Evolutionary conservation across 2,329 filamentous ascomycete genomes (phyloP).

Genomic region (Trichoderma semiorbis): DNA sequence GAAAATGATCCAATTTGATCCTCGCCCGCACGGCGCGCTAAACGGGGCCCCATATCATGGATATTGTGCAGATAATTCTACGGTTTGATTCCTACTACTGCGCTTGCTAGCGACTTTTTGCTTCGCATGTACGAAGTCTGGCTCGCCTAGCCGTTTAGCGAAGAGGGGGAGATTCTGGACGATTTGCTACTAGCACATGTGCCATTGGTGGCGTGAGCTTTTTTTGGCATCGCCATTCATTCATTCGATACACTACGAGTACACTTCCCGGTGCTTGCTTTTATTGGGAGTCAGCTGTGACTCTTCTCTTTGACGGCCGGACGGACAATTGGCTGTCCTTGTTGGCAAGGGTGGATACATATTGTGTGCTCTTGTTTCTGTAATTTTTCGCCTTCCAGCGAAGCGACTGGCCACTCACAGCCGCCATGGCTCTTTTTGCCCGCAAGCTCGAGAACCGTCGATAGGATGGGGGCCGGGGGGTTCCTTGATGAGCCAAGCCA

Average conservation of each 20-base stretch:
- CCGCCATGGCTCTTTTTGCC: not conserved
- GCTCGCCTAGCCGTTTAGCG: slow-evolving; percentile 1
- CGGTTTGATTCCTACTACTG: not conserved
- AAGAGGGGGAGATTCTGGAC: not conserved
- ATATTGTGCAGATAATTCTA: not conserved
- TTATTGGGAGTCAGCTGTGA: not conserved
- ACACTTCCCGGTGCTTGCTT: not conserved
- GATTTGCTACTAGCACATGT: not conserved
- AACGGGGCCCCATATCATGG: not conserved
- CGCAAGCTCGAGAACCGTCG: slow-evolving; percentile 12
- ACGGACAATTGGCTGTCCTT: not conserved
- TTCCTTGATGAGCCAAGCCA: not conserved
- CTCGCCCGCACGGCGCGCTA: slow-evolving; percentile 12
- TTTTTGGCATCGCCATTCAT: not conserved
- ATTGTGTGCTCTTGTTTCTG: not conserved
- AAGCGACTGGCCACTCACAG: not conserved
- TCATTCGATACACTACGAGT: not conserved
- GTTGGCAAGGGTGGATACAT: not conserved
- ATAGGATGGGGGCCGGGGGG: not conserved
- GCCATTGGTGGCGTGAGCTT: slow-evolving; percentile 9
- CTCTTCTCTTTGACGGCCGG: not conserved
- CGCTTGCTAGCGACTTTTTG: not conserved
- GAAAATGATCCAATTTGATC: not conserved
- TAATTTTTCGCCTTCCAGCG: slow-evolving; percentile 1
- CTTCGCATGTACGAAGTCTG: not conserved